Percentiles rank a stretch among this genome's conserved stretches.
phyloP scores from a whole-genome alignment of 306 rosid species.

The Casuarina cunninghamiana region DNA sequence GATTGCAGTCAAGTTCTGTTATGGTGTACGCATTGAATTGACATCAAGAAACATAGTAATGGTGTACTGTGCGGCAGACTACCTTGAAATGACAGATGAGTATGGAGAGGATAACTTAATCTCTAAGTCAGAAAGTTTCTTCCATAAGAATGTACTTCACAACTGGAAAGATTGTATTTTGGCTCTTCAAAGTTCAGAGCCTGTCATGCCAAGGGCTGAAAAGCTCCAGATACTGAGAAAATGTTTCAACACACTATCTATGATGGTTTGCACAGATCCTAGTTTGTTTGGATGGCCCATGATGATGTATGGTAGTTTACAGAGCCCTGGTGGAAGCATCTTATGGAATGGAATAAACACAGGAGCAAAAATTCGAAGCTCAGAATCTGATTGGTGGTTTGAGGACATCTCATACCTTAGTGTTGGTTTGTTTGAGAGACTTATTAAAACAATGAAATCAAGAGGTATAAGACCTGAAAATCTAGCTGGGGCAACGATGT shows the following conservation, averaged over 20 bases:
- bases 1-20: conserved; percentile 70
- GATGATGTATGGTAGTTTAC: conserved; percentile 98
- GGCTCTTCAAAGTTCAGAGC: conserved; percentile 83
- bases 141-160: conserved; percentile 61
- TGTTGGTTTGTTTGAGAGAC: conserved; percentile 72
- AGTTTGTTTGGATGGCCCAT: conserved; percentile 99
- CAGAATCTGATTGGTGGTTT: conserved; percentile 99
- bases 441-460: conserved; percentile 76
- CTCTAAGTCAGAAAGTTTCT: conserved; percentile 63
- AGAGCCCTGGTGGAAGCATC: conserved; percentile 98
- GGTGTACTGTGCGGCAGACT: conserved; percentile 77
- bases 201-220: conserved; percentile 60
- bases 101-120: conserved; percentile 80
- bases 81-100: conserved; percentile 90
- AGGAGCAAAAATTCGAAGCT: conserved; percentile 81
- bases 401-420: conserved; percentile 91
- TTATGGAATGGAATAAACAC: conserved; percentile 97
- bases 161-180: conserved; percentile 95
- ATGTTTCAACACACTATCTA: conserved; percentile 74
- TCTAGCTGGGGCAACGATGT: conserved; percentile 76
- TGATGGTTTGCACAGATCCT: conserved; percentile 96
- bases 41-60: conserved; percentile 67
- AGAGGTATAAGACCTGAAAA: conserved; percentile 84
- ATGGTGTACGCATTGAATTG: conserved; percentile 64
- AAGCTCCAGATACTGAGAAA: conserved; percentile 62